Base-by-base conservation (phyloP, 768 basidiomycete genomes). In the Phaeotremella fagi region DNA sequence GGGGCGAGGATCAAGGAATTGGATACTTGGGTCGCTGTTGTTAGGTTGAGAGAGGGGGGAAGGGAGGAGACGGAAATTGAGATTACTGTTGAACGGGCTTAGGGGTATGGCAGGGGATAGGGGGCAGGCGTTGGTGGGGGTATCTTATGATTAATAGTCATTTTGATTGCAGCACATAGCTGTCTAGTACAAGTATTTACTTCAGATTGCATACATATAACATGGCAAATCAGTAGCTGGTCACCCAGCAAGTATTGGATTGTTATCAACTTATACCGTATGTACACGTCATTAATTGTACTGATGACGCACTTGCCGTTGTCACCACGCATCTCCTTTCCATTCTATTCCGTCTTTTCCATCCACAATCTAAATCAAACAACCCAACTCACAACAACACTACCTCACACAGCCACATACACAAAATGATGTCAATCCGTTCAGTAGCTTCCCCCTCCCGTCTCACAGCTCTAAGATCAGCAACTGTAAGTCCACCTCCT, bases 1-100 rank as follows among this genome's bases (percentile, higher is more conserved):
- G 57, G 47, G 25, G 53, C 53, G 37, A 53, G 64, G 42, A 60
- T 66, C 38, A 66, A 63, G 35, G 53, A 62, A 29, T 29, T 67
- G 23, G 62, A 55, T 3, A 35, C 15, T 7, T 61, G 57, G 52
- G 52, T 27, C 15, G 61, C 52, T 4, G 46, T 52, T 25, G 45
- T 67, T 16, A 25, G 27, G 31, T 38, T 54, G 2, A 54, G 48
- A n/a, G 54, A 53, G 28, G 56, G 50, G 26, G 59, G 45, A 12
- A 48, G 45, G 52, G 45, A 57, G 52, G 25, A 50, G 26, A 45
- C 53, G 20, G 22, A 25, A 23, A n/a, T 65, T 4, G 43, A 44
- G 24, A 44, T 65, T n/a, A 41, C 53, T 24, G 63, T 65, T 14
- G 56, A 27, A 7, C 35, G 60, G 35, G 4, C 41, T 57, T 20